Percentiles rank a stretch among this genome's conserved stretches.
Evolutionary conservation across 1,284 basidiomycete species (phyloP).

Genomic region (Lentinula novae-zelandiae): DNA sequence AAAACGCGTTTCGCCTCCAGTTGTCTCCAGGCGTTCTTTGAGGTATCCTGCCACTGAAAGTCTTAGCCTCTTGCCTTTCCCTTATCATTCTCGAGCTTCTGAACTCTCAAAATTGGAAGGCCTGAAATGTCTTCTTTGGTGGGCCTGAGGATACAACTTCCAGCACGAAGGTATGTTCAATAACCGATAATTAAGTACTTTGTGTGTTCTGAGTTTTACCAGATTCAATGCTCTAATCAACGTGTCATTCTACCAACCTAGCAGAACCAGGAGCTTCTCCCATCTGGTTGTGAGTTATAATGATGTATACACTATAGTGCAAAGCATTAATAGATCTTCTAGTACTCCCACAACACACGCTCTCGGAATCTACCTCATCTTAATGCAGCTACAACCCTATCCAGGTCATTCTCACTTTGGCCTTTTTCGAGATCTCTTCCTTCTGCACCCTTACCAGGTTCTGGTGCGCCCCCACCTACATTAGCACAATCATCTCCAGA

Average conservation of each 20-base stretch:
- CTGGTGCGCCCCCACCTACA: neutral
- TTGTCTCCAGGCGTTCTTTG: neutral
- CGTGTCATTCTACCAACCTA: neutral
- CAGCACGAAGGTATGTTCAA: neutral
- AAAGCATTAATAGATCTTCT: neutral
- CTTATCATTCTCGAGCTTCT: neutral
- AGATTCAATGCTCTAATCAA: neutral
- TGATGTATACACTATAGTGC: neutral
- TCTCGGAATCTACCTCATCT: neutral
- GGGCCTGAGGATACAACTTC: neutral
- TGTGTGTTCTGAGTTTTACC: too few relatives aligned
- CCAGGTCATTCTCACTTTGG: conserved; percentile 5
- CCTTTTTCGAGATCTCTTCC: neutral
- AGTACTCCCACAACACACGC: neutral
- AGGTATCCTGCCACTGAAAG: neutral
- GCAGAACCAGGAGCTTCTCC: neutral
- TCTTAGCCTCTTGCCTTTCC: neutral
- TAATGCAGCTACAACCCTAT: neutral
- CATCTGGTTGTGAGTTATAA: neutral
- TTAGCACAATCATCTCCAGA: neutral
- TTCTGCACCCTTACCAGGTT: neutral
- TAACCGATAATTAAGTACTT: neutral
- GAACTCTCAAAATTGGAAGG: neutral
- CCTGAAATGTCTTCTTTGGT: conserved; percentile 1
- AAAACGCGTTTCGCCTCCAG: neutral